Conservation (phyloP, 2,329 filamentous ascomycete species). For the Cadophora sp. region DNA sequence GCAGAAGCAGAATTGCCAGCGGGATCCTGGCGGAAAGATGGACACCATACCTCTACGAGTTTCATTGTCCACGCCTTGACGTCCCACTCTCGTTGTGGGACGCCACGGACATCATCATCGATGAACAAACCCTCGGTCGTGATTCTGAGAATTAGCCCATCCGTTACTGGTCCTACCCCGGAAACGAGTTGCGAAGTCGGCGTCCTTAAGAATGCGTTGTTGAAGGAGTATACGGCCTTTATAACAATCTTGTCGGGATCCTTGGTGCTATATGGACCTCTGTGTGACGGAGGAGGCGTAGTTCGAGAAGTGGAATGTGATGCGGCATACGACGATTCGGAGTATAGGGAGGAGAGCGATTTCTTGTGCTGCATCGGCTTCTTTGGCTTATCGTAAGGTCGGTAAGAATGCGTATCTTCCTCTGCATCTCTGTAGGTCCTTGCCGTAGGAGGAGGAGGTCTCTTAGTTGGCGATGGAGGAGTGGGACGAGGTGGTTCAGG, state of each 20-base stretch:
- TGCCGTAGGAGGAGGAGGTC: conserved; percentile 55
- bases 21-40: conserved; percentile 58
- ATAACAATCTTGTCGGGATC: conserved; percentile 97
- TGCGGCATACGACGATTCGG: conserved; percentile 85
- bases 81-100: conserved; percentile 98
- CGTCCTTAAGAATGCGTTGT: conserved; percentile 86
- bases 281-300: conserved; percentile 79
- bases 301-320: conserved; percentile 85
- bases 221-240: conserved; percentile 90
- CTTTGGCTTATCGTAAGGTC: conserved; percentile 76
- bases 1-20: conserved; percentile 48
- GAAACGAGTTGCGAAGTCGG: conserved; percentile 90
- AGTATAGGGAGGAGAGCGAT: conserved; percentile 75
- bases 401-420: conserved; percentile 72
- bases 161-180: conserved; percentile 83
- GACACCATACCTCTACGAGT: conserved; percentile 86
- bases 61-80: conserved; percentile 98
- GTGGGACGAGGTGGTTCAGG: conserved; percentile 37
- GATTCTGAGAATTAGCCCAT: conserved; percentile 90
- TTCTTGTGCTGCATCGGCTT: conserved; percentile 59
- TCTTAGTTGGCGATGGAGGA: conserved; percentile 49
- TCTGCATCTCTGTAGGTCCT: conserved; percentile 66
- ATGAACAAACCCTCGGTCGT: conserved; percentile 96
- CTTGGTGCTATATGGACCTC: conserved; percentile 82
- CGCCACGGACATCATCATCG: conserved; percentile 89